phyloP scores from a whole-genome alignment of 257 asterid genomes.

The Penstemon newberryi region DNA sequence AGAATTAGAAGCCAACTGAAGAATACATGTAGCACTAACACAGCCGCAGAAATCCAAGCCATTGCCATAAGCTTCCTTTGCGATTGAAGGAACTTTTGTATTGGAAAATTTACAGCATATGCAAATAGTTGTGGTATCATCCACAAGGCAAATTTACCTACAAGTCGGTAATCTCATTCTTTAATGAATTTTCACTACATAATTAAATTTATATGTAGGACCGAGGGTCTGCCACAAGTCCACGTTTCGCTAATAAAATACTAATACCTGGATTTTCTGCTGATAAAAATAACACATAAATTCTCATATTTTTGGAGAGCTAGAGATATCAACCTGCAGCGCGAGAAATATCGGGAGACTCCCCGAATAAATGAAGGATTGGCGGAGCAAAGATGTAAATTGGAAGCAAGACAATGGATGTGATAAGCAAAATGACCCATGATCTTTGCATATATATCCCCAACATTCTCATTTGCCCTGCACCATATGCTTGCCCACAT shows the following conservation, averaged over 20 bases:
- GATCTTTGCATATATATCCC: conserved; percentile 84
- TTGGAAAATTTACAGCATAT: conserved; percentile 73
- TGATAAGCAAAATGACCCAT: conserved; percentile 61
- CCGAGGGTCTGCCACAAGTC: too few relatives aligned
- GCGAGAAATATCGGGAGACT: conserved; percentile 49
- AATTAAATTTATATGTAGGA: too few relatives aligned
- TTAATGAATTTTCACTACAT: too few relatives aligned
- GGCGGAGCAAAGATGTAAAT: conserved; percentile 65
- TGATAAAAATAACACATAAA: too few relatives aligned
- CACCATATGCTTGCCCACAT: conserved; percentile 86
- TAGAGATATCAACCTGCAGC: conserved; percentile 58
- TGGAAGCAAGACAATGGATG: conserved; percentile 52
- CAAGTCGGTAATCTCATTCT: neutral
- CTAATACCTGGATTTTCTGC: too few relatives aligned
- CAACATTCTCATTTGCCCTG: conserved; percentile 67
- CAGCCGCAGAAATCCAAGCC: conserved; percentile 57
- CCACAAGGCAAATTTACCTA: conserved; percentile 67
- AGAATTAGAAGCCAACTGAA: conserved; percentile 68
- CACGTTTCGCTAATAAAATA: too few relatives aligned
- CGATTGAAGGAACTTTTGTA: conserved; percentile 76
- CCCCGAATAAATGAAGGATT: conserved; percentile 58
- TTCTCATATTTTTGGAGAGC: neutral
- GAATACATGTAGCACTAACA: conserved; percentile 48
- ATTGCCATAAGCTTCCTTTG: conserved; percentile 70
- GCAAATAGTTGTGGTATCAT: conserved; percentile 81